Evolutionary conservation across 371 early-diverging fungal species (phyloP).

Genomic region (Mortierella sp.): DNA sequence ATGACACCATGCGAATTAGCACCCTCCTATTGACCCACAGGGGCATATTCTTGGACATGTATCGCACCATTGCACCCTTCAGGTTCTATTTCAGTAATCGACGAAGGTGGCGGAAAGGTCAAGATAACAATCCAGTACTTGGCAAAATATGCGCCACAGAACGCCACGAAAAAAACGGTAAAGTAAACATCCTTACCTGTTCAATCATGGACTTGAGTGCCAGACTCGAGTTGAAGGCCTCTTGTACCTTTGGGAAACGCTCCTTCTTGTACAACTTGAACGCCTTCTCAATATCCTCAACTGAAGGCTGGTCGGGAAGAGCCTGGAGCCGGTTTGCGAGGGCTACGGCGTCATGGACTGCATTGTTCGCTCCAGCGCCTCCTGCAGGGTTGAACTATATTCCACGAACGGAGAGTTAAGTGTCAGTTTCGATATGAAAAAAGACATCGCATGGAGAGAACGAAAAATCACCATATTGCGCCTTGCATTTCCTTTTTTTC

Average conservation of each 20-base stretch:
- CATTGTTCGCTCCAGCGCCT: background rate
- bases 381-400: conserved; percentile 6
- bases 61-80: background rate
- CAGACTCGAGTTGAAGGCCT: background rate
- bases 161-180: background rate
- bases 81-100: background rate
- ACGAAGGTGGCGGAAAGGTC: background rate
- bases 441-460: background rate
- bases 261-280: conserved; percentile 11
- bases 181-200: background rate
- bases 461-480: background rate
- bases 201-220: background rate
- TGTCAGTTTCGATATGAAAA: background rate
- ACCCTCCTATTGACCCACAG: background rate
- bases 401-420: background rate
- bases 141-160: background rate
- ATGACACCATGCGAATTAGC: background rate
- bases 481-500: background rate
- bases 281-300: background rate
- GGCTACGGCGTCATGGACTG: conserved; percentile 16
- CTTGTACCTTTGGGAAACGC: background rate
- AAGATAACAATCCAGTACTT: too few relatives aligned
- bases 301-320: conserved; percentile 15
- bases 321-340: conserved; percentile 15
- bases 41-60: background rate